Base-by-base conservation (phyloP, 495 filamentous ascomycete species). In the Aspergillus haitiensis region DNA sequence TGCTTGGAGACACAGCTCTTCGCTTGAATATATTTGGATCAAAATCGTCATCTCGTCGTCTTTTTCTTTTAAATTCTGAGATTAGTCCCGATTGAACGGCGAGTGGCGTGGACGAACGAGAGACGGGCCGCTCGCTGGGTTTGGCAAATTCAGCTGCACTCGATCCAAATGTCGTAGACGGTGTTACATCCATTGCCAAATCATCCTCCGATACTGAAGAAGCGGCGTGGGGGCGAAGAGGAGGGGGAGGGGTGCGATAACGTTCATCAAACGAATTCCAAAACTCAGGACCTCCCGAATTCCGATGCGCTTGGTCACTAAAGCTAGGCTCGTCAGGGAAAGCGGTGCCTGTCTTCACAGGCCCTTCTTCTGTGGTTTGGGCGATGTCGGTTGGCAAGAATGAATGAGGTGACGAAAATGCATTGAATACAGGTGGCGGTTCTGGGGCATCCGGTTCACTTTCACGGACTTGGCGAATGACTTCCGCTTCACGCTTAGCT, bases 391-490 rank as follows among this genome's bases (percentile, higher is more conserved):
- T 72, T 1, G 76, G 70, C n/a, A 84, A 77, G 13, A 86, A 83
- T 6, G 76, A 75, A 1, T 82, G 77, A 2, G 75, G 65, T 10
- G 75, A 78, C 32, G 75, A 69, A 32, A 75, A 67, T 40, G 70
- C 66, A 36, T 68, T 58, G 42, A 80, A 54, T 12, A 66, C 73
- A 5, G 72, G 77, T 5, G 74, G 69, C 37, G 71, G 73, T 55
- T 75, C 68, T 11, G 81, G 75, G 16, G 71, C 59, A 42, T 75
- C 74, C 13, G 76, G 71, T 56, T 87, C 82, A 55, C 82, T 85
- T 71, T 97, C 93, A 15, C 90, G 89, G 35, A 97, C 93, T 72
- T 97, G 95, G 2, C 89, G 88, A 56, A 98, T 88, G 1, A 97
- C 92, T 74, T 98, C 92, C 11, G 93, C 91, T 78, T 99, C 94